Base-by-base conservation (phyloP, 2,329 filamentous ascomycete species). In the Alternaria triticina region DNA sequence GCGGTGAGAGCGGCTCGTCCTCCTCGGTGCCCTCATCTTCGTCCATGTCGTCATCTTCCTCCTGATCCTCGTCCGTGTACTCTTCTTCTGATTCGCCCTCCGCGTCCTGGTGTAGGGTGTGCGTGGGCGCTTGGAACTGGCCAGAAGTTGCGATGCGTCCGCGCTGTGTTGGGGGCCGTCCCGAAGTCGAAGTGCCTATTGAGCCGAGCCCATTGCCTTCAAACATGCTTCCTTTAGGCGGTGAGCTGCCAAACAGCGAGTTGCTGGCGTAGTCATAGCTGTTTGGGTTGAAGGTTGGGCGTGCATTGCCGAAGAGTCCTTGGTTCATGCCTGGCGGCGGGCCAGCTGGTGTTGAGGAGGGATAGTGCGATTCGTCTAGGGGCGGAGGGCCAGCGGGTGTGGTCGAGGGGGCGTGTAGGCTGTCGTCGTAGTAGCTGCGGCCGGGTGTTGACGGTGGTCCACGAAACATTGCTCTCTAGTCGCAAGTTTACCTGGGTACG, bases 381-480 rank as follows among this genome's bases (percentile, higher is more conserved):
- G 86, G 86, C 1, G 87, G 86, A 61, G 82, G 83, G 44, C 86
- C 87, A 50, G 85, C 85, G 56, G 87, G 87, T 15, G 87, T 89
- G 20, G 86, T 88, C 6, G 87, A 88, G 47, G 84, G 81, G 44
- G 79, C 77, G 65, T 73, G 63, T 56, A 69, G 70, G 56, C 68
- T 69, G n/a, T 71, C 66, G 65, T 70, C 71, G 61, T 69, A 69
- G 47, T 67, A 70, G 52, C 69, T 67, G 40, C 71, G 71, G 54
- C 73, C 73, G 40, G 78, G 79, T 8, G 78, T 80, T 8, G 79
- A 79, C 47, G 79, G 79, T 33, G 79, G 74, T 45, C 73, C 44
- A 70, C 77, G 75, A 61, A 78, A 79, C 78, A 79, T 80, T 63
- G 65, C 62, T 66, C 63, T 45, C 45, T 44, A 54, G 54, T 28